phyloP scores from a whole-genome alignment of 352 stramenopile species.

The Pythium scleroteichum region DNA sequence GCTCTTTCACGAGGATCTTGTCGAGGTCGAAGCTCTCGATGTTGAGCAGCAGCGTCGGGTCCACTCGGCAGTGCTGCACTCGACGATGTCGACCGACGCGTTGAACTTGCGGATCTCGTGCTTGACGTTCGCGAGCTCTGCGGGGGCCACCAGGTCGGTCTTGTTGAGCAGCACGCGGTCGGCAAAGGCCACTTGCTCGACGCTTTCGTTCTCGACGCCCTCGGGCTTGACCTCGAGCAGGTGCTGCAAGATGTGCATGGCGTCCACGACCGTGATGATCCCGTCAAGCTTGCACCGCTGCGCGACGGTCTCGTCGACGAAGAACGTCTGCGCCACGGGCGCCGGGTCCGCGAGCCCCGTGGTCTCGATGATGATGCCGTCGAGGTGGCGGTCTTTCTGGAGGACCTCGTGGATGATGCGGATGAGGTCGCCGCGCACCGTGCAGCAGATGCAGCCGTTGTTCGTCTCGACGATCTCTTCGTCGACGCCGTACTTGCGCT shows the following conservation, averaged over 20 bases:
- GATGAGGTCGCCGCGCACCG: slow-evolving; percentile 75
- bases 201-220: slow-evolving; percentile 20
- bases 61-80: slow-evolving; percentile 57
- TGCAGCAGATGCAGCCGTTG: slow-evolving; percentile 93
- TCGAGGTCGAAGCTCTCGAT: slow-evolving; percentile 89
- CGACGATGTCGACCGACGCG: slow-evolving; percentile 49
- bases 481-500: slow-evolving; percentile 43
- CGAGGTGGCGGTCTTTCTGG: slow-evolving; percentile 58
- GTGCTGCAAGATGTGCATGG: slow-evolving; percentile 85
- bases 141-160: slow-evolving; percentile 68
- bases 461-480: slow-evolving; percentile 85
- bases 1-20: slow-evolving; percentile 49
- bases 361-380: slow-evolving; percentile 95
- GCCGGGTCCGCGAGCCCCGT: slow-evolving; percentile 93
- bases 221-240: slow-evolving; percentile 25
- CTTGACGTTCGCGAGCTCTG: slow-evolving; percentile 65
- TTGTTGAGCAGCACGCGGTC: slow-evolving; percentile 96
- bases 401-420: slow-evolving; percentile 67
- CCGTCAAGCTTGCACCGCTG: slow-evolving; percentile 81
- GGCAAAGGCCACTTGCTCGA: slow-evolving; percentile 94
- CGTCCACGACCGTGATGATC: slow-evolving; percentile 96
- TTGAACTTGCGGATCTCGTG: slow-evolving; percentile 68
- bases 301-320: slow-evolving; percentile 59
- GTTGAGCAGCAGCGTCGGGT: slow-evolving; percentile 70
- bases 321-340: slow-evolving; percentile 93